Percentiles rank a stretch among this genome's conserved stretches.
Conservation (phyloP, 352 stramenopile species). For the Globisporangium cylindrosporum region DNA sequence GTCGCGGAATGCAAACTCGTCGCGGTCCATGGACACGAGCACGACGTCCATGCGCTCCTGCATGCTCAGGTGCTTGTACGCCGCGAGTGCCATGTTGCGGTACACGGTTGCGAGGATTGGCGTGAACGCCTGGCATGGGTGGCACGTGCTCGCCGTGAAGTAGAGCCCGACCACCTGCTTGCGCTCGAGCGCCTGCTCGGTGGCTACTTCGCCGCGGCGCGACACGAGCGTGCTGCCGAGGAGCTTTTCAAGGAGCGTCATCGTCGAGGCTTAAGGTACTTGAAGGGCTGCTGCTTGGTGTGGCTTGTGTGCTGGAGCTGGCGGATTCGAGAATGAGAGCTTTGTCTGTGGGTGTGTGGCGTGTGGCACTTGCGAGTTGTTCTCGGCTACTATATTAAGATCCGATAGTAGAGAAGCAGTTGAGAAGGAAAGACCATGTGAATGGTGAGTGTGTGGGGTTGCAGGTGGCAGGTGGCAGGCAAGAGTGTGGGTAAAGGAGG, state of each 20-base stretch:
- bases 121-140: slow-evolving; percentile 60
- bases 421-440: slow-evolving; percentile 8
- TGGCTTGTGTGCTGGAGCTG: slow-evolving; percentile 5
- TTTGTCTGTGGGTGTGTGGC: neutral
- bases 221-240: slow-evolving; percentile 49
- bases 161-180: slow-evolving; percentile 62
- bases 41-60: slow-evolving; percentile 60
- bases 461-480: neutral
- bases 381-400: slow-evolving; percentile 10
- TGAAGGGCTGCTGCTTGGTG: neutral
- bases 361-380: neutral
- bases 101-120: slow-evolving; percentile 59
- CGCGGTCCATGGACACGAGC: slow-evolving; percentile 57
- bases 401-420: neutral
- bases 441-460: neutral
- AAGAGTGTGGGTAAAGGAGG: neutral
- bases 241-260: slow-evolving; percentile 59
- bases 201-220: slow-evolving; percentile 45
- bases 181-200: slow-evolving; percentile 43
- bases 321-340: slow-evolving; percentile 13
- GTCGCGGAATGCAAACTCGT: slow-evolving; percentile 53
- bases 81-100: slow-evolving; percentile 59
- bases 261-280: slow-evolving; percentile 12
- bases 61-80: slow-evolving; percentile 55
- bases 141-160: slow-evolving; percentile 63